Evolutionary conservation across 1,139 yeast genomes (phyloP).

Genomic region (Pichia sp.): DNA sequence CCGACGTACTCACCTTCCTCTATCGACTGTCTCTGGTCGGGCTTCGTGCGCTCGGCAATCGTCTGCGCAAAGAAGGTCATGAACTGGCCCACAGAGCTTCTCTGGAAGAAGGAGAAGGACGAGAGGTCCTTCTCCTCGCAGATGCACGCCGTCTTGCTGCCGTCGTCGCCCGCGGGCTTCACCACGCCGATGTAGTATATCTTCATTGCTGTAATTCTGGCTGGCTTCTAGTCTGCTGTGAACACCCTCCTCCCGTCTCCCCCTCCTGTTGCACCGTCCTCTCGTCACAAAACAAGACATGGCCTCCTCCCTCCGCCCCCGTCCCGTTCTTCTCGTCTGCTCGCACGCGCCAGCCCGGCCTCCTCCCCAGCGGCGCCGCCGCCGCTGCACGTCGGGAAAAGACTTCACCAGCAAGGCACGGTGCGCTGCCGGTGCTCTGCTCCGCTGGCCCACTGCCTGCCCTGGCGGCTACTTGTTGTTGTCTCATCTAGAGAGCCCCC

Average conservation of each 20-base stretch:
- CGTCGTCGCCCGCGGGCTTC: constrained; percentile 48
- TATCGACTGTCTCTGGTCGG: constrained; percentile 91
- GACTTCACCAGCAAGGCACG: neutral
- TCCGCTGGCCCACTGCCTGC: too few relatives aligned
- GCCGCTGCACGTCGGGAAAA: neutral
- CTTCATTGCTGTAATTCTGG: constrained; percentile 51
- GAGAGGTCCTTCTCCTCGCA: constrained; percentile 77
- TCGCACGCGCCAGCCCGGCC: neutral
- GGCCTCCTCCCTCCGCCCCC: neutral
- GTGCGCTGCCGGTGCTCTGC: too few relatives aligned
- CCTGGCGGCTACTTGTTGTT: too few relatives aligned
- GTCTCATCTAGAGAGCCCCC: too few relatives aligned
- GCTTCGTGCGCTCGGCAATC: constrained; percentile 77
- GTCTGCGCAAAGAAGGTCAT: constrained; percentile 94
- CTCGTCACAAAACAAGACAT: neutral
- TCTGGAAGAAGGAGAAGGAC: constrained; percentile 72
- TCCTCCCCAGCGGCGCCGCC: neutral
- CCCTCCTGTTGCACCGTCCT: neutral
- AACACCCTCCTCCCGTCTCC: neutral
- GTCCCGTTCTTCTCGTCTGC: neutral
- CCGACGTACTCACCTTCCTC: constrained; percentile 92
- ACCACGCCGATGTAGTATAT: constrained; percentile 84
- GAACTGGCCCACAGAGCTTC: constrained; percentile 63
- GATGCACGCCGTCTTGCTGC: constrained; percentile 55
- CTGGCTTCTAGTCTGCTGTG: neutral